Evolutionary conservation across 1,139 yeast species (phyloP), one percentile per base, ranked within the genome.

Genomic region (Candida mesenterica): DNA sequence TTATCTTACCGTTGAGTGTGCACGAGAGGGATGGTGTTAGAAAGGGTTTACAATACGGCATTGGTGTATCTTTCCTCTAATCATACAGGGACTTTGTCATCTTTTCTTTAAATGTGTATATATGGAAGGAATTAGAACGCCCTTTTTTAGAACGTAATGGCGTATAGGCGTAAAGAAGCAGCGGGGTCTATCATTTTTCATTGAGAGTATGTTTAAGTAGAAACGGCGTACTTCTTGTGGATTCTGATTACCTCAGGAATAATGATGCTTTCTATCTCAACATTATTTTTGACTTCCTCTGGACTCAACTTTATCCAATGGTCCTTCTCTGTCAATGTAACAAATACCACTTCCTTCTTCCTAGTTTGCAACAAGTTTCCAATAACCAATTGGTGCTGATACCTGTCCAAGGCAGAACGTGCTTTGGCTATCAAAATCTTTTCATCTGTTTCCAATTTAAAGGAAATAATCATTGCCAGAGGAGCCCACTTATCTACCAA

Each of bases 401-500:
- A 94, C 42, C 95, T 72, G 24, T 77, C 77, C 42, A 94, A 68
- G 0, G 98, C 97, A 37, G 74, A 77, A 34, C 67, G 67, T 4
- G 96, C 88, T 61, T 94, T 94, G 39, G 75, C 68, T 30, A 88
- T 72, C 46, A 94, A 65, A 15, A 94, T 75, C 9, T 67, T 53
- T 41, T 63, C 60, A 58, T 94, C 98, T 0, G 99, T 94, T 55
- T 94, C 99, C 40, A 92, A 73, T 59, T 94, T 94, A 65, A 94
- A 94, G 16, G 96, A 86, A 3, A 92, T 85, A 41, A 94, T 88
- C 95, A 89, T 85, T 2, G 97, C 95, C 6, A 81, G 78, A 1
- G 95, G 95, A 1, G 96, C 95, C 98, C 98, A 92, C 20, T 81
- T 76, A 47, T 88, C 96, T 1, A 90, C 97, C 45, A 94, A 67